Conservation (phyloP, 140 eudicot genomes). For the Cichorium intybus region DNA sequence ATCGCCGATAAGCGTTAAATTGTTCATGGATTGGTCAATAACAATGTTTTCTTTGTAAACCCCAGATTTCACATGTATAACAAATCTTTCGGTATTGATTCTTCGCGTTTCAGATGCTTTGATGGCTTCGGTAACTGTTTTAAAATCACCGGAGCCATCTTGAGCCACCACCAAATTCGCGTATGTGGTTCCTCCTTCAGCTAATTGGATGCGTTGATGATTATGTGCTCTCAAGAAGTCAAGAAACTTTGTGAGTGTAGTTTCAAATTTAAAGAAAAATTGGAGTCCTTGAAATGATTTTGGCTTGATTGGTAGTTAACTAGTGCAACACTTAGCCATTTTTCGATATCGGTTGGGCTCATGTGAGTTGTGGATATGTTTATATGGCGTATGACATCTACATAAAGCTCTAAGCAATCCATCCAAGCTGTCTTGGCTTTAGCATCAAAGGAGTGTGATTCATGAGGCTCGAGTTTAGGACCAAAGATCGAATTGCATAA, state of each 20-base stretch:
- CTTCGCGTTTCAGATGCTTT: constrained; percentile 13
- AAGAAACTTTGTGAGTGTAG: constrained; percentile 3
- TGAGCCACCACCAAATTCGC: constrained; percentile 37
- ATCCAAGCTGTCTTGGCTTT: constrained; percentile 19
- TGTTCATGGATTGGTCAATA: constrained; percentile 19
- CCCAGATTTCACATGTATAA: constrained; percentile 37
- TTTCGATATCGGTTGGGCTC: constrained; percentile 6
- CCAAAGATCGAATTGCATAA: constrained; percentile 10
- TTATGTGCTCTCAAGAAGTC: background rate
- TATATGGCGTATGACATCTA: constrained; percentile 13
- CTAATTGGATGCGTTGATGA: too few species aligned
- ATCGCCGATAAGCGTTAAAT: constrained; percentile 43
- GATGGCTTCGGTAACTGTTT: constrained; percentile 32
- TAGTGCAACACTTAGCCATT: constrained; percentile 25
- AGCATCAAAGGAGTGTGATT: constrained; percentile 9
- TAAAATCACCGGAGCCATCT: constrained; percentile 40
- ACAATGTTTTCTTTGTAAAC: constrained; percentile 37
- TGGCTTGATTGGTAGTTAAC: constrained; percentile 23
- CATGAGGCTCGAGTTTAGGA: background rate
- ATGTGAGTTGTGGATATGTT: background rate
- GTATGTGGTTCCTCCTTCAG: too few species aligned
- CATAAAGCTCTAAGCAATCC: constrained; percentile 27
- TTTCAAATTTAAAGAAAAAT: background rate
- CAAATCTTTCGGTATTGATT: constrained; percentile 12
- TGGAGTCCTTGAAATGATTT: constrained; percentile 22